Evolutionary conservation across 352 stramenopile species (phyloP), one percentile per base, ranked within the genome.

Genomic region (Globisporangium cederbergense): DNA sequence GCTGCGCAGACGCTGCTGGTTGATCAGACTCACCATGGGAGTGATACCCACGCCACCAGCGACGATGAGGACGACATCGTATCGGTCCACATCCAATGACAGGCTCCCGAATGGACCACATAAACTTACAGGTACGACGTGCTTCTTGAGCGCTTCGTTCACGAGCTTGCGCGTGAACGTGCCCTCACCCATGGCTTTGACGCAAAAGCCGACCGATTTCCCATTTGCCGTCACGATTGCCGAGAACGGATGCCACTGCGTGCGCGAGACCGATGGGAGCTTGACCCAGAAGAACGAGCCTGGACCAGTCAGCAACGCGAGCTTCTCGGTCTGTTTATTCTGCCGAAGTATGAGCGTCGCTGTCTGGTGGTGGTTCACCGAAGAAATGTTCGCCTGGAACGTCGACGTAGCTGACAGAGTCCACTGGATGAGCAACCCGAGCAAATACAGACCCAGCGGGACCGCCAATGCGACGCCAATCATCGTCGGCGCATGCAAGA

Each of bases 161-260:
- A 88, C 30, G 25, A 92, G 64, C 28, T 67, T 67, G 16, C 70
- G 74, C 36, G 84, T 89, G 62, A 86, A 91, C 18, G 81, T 81
- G 5, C 63, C 64, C 11, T 71, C 68, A n/a, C 74, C 72, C 68
- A 88, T 81, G 18, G 76, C 74, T 50, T 81, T 89, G 28, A 91
- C 70, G 57, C 76, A 89, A 45, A 95, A 95, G n/a, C 81, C 86
- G 49, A 95, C 79, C 42, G 86, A 91, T 47, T 92, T 80, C 43
- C 81, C 78, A 18, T 90, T 74, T 1, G 79, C 70, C 2, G 78
- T 90, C 54, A 92, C 83, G 45, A 95, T 81, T 1, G 83, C 81
- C 8, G 84, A 92, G 71, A 95, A 95, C 54, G 83, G 86, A 46
- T 95, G 86, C 84, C 86, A 95, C 65, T 95, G 65, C 6, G 76